Conservation (phyloP, 352 stramenopile genomes). For the Pythium apleroticum region DNA sequence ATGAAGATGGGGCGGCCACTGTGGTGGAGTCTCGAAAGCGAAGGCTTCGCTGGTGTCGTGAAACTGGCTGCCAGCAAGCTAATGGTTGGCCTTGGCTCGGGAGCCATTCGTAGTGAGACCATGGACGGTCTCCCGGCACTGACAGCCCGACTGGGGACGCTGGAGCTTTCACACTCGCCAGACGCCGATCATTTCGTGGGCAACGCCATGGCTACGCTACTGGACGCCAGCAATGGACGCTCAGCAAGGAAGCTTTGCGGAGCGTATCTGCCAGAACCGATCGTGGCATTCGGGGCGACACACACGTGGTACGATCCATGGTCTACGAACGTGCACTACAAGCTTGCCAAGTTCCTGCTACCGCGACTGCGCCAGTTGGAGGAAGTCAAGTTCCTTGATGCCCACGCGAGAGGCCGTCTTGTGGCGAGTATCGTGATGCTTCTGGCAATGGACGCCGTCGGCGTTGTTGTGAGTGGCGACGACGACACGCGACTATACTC, state of each 20-base stretch:
- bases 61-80: background rate
- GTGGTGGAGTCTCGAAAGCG: background rate
- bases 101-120: background rate
- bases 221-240: background rate
- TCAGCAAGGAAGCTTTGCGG: background rate
- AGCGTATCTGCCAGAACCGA: background rate
- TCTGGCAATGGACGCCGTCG: background rate
- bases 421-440: background rate
- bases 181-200: background rate
- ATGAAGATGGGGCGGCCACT: background rate
- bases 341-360: background rate
- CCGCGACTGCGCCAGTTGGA: background rate
- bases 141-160: background rate
- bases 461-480: background rate
- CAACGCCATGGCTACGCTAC: background rate
- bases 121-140: background rate
- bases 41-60: background rate
- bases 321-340: background rate
- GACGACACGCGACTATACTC: background rate
- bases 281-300: background rate
- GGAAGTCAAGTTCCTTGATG: background rate
- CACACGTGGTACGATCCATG: background rate
- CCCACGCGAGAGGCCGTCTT: background rate
- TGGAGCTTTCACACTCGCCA: background rate
- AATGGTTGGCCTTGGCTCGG: background rate